These are phyloP conservation scores for Neonothopanus nambi DNA, from an alignment of 1,284 basidiomycete genomes.

Conservation along the genomic window DNA sequence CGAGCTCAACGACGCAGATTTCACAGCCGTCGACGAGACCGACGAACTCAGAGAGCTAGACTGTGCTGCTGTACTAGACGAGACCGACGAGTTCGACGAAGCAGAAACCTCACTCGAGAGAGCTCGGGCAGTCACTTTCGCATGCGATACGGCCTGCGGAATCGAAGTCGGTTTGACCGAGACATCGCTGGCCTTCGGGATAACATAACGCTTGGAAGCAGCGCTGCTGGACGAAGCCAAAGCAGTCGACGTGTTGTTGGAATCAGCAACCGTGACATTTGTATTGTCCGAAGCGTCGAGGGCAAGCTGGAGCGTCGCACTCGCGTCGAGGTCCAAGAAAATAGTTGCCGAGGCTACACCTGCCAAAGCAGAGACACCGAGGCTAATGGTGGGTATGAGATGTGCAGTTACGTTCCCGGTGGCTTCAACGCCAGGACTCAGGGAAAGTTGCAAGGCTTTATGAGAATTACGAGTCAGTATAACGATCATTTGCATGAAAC, in stretches of 20 bases:
- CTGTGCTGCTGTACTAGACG: not conserved
- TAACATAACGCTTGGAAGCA: not conserved
- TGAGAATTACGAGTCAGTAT: not conserved
- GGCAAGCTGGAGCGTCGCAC: constrained; percentile 29
- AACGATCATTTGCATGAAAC: not conserved
- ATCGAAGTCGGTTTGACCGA: constrained; percentile 6
- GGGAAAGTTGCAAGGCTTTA: constrained; percentile 36
- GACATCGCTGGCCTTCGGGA: not conserved
- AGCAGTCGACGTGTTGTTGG: not conserved
- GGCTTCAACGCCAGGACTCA: constrained; percentile 31
- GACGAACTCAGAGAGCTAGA: not conserved
- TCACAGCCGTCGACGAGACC: too few relatives aligned
- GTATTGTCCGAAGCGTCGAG: constrained; percentile 23
- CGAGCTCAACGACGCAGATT: too few relatives aligned
- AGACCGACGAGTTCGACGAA: not conserved
- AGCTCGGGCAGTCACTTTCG: not conserved
- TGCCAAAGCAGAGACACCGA: constrained; percentile 39
- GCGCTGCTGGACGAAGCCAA: not conserved
- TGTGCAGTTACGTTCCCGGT: constrained; percentile 39
- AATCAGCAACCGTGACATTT: not conserved
- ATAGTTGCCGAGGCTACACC: constrained; percentile 34
- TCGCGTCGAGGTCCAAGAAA: constrained; percentile 40
- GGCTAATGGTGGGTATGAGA: constrained; percentile 40
- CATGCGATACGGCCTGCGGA: constrained; percentile 6
- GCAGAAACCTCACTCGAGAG: not conserved